Conservation (phyloP, 768 basidiomycete species). For the Ramaria sp. region DNA sequence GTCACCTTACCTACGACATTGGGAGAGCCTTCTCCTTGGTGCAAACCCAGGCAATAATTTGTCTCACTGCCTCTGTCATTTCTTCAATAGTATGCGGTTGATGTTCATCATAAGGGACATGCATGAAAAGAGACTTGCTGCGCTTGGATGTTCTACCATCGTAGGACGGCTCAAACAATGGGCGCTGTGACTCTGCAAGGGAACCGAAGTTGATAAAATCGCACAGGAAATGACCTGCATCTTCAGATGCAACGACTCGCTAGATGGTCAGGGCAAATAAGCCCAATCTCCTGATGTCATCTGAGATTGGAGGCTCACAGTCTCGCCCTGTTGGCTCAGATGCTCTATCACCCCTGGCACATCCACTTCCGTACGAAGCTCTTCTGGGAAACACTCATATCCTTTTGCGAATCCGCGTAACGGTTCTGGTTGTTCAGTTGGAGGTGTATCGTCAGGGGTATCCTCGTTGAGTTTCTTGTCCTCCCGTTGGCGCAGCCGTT, state of each 20-base stretch:
- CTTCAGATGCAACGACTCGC: slow-evolving; percentile 64
- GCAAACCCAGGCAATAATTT: slow-evolving; percentile 9
- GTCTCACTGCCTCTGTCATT: slow-evolving; percentile 6
- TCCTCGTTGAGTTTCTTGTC: not conserved
- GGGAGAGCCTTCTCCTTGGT: slow-evolving; percentile 5
- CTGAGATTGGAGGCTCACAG: slow-evolving; percentile 24
- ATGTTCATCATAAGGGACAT: slow-evolving; percentile 10
- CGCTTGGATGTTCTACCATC: slow-evolving; percentile 1
- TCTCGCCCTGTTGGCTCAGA: slow-evolving; percentile 38
- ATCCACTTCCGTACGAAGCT: slow-evolving; percentile 49
- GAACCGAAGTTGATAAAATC: slow-evolving; percentile 74
- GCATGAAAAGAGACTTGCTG: slow-evolving; percentile 13
- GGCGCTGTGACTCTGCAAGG: slow-evolving; percentile 37
- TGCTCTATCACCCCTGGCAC: slow-evolving; percentile 46
- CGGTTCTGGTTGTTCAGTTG: not conserved
- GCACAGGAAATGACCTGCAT: slow-evolving; percentile 66
- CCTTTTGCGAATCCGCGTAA: slow-evolving; percentile 26
- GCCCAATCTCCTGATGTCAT: not conserved
- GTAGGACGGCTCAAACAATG: not conserved
- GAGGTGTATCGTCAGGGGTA: not conserved
- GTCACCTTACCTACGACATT: not conserved
- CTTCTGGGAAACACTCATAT: slow-evolving; percentile 46
- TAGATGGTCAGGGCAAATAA: slow-evolving; percentile 17
- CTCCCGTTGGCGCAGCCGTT: not conserved
- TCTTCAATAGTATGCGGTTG: slow-evolving; percentile 4